Base-by-base conservation (phyloP, 805 yeast species). In the Pichia heedii region DNA sequence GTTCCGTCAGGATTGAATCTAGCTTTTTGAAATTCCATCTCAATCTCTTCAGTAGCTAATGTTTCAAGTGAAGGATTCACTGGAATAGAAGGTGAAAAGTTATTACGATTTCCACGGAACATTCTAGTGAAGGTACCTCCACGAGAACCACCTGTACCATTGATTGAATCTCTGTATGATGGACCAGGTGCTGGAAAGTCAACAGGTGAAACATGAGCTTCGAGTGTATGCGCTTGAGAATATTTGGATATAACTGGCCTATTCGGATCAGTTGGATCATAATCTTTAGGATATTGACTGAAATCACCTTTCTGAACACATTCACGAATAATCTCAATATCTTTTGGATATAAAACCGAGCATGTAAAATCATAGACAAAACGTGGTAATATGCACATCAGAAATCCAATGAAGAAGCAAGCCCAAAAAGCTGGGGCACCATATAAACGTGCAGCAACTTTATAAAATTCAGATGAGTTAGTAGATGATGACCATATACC, bases 251-350 rank as follows among this genome's bases (percentile, higher is more conserved):
- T 65, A 47, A 70, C 71, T 15, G 67, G 69, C 51, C 84, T 70
- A 47, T 79, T 64, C 26, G 89, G 86, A 61, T 83, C 89, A 3
- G 94, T 83, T 36, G 94, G 94, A 58, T 84, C 94, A 57, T 81
- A 84, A 42, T 74, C 71, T 11, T 58, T 63, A 11, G 88, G 88
- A 56, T 79, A 83, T 32, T 71, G 76, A 46, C 68, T 77, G 53
- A 74, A 84, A 51, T 80, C 83, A 38, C 93, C 93, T 43, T 71
- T 67, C 22, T 62, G 61, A 51, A 77, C 79, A 62, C 84, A 73
- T 61, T 84, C 93, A 54, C 93, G 66, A 43, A 84, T 71, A 49
- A 84, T 79, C 53, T 84, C 90, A 46, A 79, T 64, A 61, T 84
- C 93, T 44, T 66, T 70, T 26, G 93, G 94, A 50, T 56, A 64